Percentiles rank a stretch among this genome's conserved stretches.
Evolutionary conservation across 192 early-diverging fungal species (phyloP).

Genomic region (Dissophora globulifera): DNA sequence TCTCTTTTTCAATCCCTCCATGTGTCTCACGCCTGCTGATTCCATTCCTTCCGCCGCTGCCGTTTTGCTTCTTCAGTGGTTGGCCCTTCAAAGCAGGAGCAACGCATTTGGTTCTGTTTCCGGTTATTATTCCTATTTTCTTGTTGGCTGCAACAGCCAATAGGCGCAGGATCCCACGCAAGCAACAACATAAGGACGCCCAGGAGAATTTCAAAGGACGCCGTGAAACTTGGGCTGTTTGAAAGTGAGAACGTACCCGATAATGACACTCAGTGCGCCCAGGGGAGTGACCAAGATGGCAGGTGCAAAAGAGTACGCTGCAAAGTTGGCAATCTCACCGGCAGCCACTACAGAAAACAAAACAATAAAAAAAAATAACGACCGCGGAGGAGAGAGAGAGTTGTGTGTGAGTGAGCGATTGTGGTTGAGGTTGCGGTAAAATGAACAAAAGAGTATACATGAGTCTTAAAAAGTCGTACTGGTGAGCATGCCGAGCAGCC

Average conservation of each 20-base stretch:
- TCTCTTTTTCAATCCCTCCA: no score
- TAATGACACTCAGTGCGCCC: conserved; percentile 90
- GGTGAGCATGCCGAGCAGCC: conserved; percentile 91
- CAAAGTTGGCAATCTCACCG: conserved; percentile 94
- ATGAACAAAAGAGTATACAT: neutral
- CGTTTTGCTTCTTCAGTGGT: no score
- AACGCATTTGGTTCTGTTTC: conserved; percentile 8
- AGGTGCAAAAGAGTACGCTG: conserved; percentile 94
- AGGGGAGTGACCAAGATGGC: conserved; percentile 96
- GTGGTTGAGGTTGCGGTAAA: no score
- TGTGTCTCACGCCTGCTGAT: no score
- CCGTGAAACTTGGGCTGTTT: neutral
- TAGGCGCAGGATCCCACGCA: no score
- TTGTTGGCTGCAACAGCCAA: no score
- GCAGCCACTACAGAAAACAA: conserved; percentile 73
- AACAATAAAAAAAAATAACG: neutral
- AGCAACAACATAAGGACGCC: no score
- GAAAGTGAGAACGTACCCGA: conserved; percentile 64
- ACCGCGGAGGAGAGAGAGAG: neutral
- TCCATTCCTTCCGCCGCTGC: no score
- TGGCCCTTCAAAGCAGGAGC: neutral
- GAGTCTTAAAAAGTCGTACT: conserved; percentile 58
- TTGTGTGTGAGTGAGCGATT: no score
- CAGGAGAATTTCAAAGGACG: neutral
- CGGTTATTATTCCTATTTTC: conserved; percentile 22